Conservation (phyloP, 106 monocot species). For the Platanthera guangdongensis region DNA sequence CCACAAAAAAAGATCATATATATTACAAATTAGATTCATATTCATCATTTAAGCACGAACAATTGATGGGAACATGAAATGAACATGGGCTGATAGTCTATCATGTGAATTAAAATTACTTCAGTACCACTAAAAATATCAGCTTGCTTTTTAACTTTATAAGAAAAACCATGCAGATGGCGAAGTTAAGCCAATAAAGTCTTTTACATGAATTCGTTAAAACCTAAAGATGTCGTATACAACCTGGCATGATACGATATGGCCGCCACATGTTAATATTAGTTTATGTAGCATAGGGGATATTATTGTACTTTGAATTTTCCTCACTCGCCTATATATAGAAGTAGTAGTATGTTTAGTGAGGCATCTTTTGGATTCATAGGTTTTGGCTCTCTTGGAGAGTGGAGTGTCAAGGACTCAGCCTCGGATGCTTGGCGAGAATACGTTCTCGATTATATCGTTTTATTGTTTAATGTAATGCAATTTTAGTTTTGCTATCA, state of each 20-base stretch:
- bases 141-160: not conserved
- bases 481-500: no score
- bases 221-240: not conserved
- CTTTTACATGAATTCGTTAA: not conserved
- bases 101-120: not conserved
- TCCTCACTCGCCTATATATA: no score
- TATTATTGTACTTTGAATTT: no score
- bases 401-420: no score
- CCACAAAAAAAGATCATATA: not conserved
- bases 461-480: no score
- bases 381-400: no score
- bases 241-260: not conserved
- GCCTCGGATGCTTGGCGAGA: no score
- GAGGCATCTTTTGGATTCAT: no score
- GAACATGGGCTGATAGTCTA: not conserved
- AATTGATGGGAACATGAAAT: not conserved
- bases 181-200: not conserved
- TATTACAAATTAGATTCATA: not conserved
- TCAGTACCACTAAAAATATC: not conserved
- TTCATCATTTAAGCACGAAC: not conserved
- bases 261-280: no score
- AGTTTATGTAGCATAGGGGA: no score
- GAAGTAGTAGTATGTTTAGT: no score
- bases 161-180: not conserved
- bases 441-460: no score